A percentile compares a stretch with the other conserved stretches of the same genome.
phyloP scores from a whole-genome alignment of 2,329 filamentous ascomycete genomes.

The Dothideomycetidae sp. region DNA sequence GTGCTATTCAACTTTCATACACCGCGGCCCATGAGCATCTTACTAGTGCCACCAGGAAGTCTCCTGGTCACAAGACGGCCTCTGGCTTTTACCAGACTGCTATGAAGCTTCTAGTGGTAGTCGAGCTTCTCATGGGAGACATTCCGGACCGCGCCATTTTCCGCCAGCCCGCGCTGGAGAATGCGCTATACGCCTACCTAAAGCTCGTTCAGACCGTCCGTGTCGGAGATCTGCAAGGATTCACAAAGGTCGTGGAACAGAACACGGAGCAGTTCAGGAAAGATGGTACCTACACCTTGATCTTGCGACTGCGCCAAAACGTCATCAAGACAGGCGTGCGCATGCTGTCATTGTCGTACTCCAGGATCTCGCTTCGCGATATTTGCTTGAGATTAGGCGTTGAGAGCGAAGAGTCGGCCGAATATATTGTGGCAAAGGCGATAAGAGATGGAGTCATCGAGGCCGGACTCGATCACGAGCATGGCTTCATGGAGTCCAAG shows the following conservation, averaged over 20 bases:
- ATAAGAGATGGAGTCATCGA: slow-evolving; percentile 96
- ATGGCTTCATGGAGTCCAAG: slow-evolving; percentile 97
- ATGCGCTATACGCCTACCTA: slow-evolving; percentile 82
- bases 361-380: slow-evolving; percentile 87
- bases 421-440: slow-evolving; percentile 98
- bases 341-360: slow-evolving; percentile 98
- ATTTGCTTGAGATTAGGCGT: slow-evolving; percentile 92
- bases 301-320: slow-evolving; percentile 88
- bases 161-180: slow-evolving; percentile 75
- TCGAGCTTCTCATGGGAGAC: slow-evolving; percentile 95
- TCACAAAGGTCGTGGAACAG: slow-evolving; percentile 70
- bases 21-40: slow-evolving; percentile 93
- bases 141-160: slow-evolving; percentile 93
- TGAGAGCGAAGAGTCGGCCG: slow-evolving; percentile 89
- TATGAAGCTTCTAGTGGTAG: slow-evolving; percentile 89
- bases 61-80: slow-evolving; percentile 75
- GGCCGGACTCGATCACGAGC: slow-evolving; percentile 83
- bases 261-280: slow-evolving; percentile 76
- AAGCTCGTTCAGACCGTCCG: slow-evolving; percentile 87
- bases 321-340: slow-evolving; percentile 99
- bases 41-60: slow-evolving; percentile 85
- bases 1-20: slow-evolving; percentile 90
- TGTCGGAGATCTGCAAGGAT: slow-evolving; percentile 89
- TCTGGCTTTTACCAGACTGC: slow-evolving; percentile 92
- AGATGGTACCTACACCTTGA: slow-evolving; percentile 89